These are phyloP conservation scores for Phoma sp. DNA, from an alignment of 2,329 filamentous ascomycete genomes.

Conservation along the genomic window DNA sequence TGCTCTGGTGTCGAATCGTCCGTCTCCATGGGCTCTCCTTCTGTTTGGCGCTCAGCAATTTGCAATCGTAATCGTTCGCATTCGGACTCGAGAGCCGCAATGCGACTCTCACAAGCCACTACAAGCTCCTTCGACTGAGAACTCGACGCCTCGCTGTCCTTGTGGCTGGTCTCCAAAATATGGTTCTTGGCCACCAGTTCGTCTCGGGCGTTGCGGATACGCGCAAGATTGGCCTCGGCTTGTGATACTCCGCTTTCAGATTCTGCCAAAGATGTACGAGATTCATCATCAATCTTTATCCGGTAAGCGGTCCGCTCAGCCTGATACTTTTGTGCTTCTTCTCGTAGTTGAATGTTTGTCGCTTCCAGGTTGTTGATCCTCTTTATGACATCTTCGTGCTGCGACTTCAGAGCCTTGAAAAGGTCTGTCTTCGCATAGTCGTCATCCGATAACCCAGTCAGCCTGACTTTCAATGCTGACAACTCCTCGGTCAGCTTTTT, in stretches of 20 bases:
- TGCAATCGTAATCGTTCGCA: constrained; percentile 72
- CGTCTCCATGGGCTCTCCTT: constrained; percentile 50
- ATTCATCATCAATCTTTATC: constrained; percentile 81
- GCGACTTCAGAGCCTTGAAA: constrained; percentile 88
- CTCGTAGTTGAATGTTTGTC: constrained; percentile 81
- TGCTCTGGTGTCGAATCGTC: constrained; percentile 73
- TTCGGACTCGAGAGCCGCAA: constrained; percentile 82
- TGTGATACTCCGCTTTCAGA: constrained; percentile 82
- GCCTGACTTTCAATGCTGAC: constrained; percentile 71
- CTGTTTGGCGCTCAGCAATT: constrained; percentile 55
- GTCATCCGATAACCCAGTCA: constrained; percentile 82
- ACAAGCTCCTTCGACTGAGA: constrained; percentile 82
- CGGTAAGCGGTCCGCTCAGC: constrained; percentile 85
- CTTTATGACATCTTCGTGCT: constrained; percentile 92
- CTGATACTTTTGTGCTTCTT: constrained; percentile 85
- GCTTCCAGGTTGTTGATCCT: constrained; percentile 91
- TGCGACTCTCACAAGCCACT: constrained; percentile 79
- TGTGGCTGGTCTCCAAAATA: constrained; percentile 79
- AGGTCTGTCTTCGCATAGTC: constrained; percentile 92
- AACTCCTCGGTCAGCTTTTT: constrained; percentile 79
- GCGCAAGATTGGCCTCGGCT: constrained; percentile 82
- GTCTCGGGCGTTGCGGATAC: constrained; percentile 84
- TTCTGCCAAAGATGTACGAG: constrained; percentile 74
- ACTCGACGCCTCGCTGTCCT: constrained; percentile 73
- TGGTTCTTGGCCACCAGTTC: constrained; percentile 83